Conservation (phyloP, 371 early-diverging fungal species). For the Vittaforma corneae region DNA sequence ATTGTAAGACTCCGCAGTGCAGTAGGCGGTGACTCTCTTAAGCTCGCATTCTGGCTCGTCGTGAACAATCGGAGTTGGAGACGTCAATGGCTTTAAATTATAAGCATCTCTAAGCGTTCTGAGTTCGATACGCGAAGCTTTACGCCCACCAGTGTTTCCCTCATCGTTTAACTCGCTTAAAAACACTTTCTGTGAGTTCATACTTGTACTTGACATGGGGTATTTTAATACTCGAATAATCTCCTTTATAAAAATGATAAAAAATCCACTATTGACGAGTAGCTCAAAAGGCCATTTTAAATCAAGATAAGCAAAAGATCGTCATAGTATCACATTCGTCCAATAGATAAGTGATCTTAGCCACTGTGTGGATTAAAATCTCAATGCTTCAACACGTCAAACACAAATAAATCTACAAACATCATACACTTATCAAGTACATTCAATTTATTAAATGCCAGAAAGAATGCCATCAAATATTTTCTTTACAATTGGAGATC, state of each 20-base stretch:
- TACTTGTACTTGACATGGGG: constrained; percentile 13
- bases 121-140: constrained; percentile 50
- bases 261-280: neutral
- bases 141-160: constrained; percentile 29
- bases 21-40: constrained; percentile 55
- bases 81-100: constrained; percentile 46
- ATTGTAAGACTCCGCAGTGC: constrained; percentile 57
- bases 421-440: neutral
- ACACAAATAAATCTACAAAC: neutral
- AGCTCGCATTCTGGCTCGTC: constrained; percentile 45
- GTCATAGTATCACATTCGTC: too few relatives aligned
- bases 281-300: too few relatives aligned
- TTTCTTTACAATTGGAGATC: constrained; percentile 38
- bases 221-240: too few relatives aligned
- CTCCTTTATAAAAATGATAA: too few relatives aligned
- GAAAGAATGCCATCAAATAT: constrained; percentile 32
- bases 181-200: constrained; percentile 39
- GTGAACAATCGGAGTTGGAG: constrained; percentile 5
- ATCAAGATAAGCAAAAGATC: too few relatives aligned
- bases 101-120: constrained; percentile 55
- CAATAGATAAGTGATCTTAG: too few relatives aligned
- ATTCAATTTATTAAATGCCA: too few relatives aligned
- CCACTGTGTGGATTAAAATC: neutral
- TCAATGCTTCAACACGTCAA: neutral
- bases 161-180: constrained; percentile 36